Evolutionary conservation across 441 rosid species (phyloP), one percentile per base, ranked within the genome.

Genomic region (Populus hybrid): DNA sequence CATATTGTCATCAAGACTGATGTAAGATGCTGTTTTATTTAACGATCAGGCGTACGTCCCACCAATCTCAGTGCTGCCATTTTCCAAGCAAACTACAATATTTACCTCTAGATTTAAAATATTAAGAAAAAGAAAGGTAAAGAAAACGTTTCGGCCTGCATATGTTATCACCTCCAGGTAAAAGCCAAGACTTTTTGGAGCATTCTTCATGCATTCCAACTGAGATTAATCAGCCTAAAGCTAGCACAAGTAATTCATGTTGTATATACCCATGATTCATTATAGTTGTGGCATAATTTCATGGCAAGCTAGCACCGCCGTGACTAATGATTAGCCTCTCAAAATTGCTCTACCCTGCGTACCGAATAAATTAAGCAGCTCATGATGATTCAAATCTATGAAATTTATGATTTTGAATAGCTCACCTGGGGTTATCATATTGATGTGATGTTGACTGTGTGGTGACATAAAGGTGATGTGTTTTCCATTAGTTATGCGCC

Each of bases 391-490:
- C 24, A 6, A 38, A 26, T 71, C 61, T 34, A 72, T 77, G 64
- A 35, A 35, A 10, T 5, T 3, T 23, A n/a, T 26, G n/a, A 69
- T 35, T 9, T 10, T n/a, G 40, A 35, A 35, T 68, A n/a, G 70
- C 21, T 40, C 16, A 6, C 73, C 23, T 21, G 3, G 28, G 23
- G 23, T 28, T 70, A 23, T 10, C 35, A 68, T 67, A 14, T n/a
- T 32, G 6, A 23, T 2, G 38, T 67, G 85, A 87, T 50, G 73
- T 72, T 65, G 84, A 78, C 74, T 75, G 87, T 76, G 74, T 57
- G 23, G 78, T 70, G 81, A 79, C 81, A 79, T 42, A 36, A 74
- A 74, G 76, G 46, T 77, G 81, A 78, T 64, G 79, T 82, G 74
- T 73, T 65, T 72, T 67, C 66, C 85, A 71, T 82, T 71, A 73